Conservation (phyloP, 768 basidiomycete species). For the Pisolithus microcarpus region DNA sequence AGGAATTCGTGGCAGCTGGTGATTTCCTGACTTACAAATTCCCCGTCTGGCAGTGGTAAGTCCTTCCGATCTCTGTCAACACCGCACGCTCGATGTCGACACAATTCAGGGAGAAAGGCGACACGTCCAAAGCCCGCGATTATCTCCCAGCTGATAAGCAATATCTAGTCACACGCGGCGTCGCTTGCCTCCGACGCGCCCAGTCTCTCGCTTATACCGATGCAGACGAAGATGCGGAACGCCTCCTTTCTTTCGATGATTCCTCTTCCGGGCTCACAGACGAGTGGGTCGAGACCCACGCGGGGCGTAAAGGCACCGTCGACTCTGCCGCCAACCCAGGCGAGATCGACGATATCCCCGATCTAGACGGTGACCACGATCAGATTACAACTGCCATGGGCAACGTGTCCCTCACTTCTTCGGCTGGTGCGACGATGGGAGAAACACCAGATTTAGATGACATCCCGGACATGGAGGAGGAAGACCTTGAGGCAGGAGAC, state of each 20-base stretch:
- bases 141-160: constrained; percentile 96
- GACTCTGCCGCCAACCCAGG: constrained; percentile 54
- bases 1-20: constrained; percentile 97
- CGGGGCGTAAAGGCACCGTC: constrained; percentile 53
- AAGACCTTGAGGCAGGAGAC: constrained; percentile 77
- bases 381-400: constrained; percentile 37
- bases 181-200: constrained; percentile 93
- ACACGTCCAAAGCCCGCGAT: constrained; percentile 76
- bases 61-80: constrained; percentile 4
- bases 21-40: constrained; percentile 98
- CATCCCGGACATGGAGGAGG: constrained; percentile 99
- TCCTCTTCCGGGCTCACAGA: constrained; percentile 51
- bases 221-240: constrained; percentile 93
- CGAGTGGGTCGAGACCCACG: constrained; percentile 99
- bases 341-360: constrained; percentile 80
- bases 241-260: constrained; percentile 77
- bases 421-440: constrained; percentile 26
- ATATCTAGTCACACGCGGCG: constrained; percentile 90
- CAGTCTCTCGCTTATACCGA: constrained; percentile 91
- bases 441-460: constrained; percentile 93
- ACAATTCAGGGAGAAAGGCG: constrained; percentile 79
- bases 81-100: constrained; percentile 1
- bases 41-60: constrained; percentile 94
- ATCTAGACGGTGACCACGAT: constrained; percentile 57
- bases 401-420: constrained; percentile 36